These are phyloP conservation scores for Populus alba DNA, from an alignment of 345 rosid species.

Conservation along the genomic window DNA sequence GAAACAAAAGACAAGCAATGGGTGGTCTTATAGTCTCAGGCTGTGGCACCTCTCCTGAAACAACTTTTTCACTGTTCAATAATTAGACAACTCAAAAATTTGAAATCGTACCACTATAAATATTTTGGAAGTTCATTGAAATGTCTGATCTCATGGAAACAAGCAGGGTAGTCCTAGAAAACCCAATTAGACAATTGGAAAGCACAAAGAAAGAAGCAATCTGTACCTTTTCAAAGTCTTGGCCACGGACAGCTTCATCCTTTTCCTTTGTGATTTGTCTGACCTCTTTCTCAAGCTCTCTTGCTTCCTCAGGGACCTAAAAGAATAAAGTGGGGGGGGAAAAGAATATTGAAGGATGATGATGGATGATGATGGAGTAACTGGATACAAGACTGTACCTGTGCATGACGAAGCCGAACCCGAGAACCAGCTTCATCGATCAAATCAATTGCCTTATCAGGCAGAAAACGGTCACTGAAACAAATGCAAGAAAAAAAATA, in stretches of 20 bases:
- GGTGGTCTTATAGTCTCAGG: neutral
- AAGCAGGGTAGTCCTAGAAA: neutral
- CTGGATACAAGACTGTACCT: constrained; percentile 44
- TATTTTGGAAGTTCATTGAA: neutral
- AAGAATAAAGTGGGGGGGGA: neutral
- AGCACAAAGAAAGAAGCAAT: neutral
- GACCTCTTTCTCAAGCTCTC: constrained; percentile 94
- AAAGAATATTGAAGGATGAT: neutral
- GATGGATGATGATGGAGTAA: neutral
- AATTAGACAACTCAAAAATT: neutral
- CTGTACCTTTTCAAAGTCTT: constrained; percentile 91
- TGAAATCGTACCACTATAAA: neutral
- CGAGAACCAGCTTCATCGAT: constrained; percentile 99
- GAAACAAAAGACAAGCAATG: neutral
- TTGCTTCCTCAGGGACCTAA: constrained; percentile 97
- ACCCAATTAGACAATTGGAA: neutral
- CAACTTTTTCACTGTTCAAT: neutral
- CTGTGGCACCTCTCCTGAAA: neutral
- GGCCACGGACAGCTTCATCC: constrained; percentile 90
- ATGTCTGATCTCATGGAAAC: neutral
- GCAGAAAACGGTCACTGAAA: constrained; percentile 91
- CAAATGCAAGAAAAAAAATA: neutral
- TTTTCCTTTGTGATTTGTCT: constrained; percentile 91
- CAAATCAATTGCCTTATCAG: constrained; percentile 98
- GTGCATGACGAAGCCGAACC: constrained; percentile 91